Conservation (phyloP, 352 stramenopile genomes). For the Albugo candida region DNA sequence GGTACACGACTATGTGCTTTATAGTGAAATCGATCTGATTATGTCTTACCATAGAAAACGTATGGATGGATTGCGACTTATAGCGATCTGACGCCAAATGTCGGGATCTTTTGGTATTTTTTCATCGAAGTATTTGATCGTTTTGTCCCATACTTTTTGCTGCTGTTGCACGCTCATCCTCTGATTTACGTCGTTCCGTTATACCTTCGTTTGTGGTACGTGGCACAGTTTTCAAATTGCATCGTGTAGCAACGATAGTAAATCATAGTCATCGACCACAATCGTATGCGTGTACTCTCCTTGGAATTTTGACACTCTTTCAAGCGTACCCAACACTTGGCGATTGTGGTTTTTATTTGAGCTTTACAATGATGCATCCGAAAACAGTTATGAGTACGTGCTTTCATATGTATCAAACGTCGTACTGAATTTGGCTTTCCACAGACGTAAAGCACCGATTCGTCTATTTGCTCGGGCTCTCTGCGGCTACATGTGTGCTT, state of each 20-base stretch:
- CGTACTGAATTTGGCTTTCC: not conserved
- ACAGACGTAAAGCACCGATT: conserved; percentile 62
- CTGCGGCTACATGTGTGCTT: conserved; percentile 48
- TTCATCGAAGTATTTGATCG: conserved; percentile 79
- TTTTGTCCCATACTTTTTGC: conserved; percentile 70
- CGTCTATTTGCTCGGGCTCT: conserved; percentile 44
- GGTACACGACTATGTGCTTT: conserved; percentile 9
- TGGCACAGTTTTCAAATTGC: not conserved
- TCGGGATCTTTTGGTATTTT: conserved; percentile 80
- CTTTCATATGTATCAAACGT: not conserved
- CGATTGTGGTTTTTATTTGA: conserved; percentile 64
- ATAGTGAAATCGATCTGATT: not conserved
- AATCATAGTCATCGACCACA: conserved; percentile 35
- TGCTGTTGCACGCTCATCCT: conserved; percentile 59
- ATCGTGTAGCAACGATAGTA: not conserved
- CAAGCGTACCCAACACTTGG: conserved; percentile 59
- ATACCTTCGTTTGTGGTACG: conserved; percentile 52
- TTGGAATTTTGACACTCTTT: conserved; percentile 65
- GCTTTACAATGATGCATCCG: conserved; percentile 40
- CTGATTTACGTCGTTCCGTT: conserved; percentile 65
- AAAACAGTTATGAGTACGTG: conserved; percentile 57
- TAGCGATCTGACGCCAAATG: conserved; percentile 64
- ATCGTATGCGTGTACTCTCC: conserved; percentile 33
- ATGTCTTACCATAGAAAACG: conserved; percentile 22
- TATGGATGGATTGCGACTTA: conserved; percentile 68